Percentiles rank a stretch among this genome's conserved stretches.
Conservation (phyloP, 2,329 filamentous ascomycete species). For the Cercospora canescens region DNA sequence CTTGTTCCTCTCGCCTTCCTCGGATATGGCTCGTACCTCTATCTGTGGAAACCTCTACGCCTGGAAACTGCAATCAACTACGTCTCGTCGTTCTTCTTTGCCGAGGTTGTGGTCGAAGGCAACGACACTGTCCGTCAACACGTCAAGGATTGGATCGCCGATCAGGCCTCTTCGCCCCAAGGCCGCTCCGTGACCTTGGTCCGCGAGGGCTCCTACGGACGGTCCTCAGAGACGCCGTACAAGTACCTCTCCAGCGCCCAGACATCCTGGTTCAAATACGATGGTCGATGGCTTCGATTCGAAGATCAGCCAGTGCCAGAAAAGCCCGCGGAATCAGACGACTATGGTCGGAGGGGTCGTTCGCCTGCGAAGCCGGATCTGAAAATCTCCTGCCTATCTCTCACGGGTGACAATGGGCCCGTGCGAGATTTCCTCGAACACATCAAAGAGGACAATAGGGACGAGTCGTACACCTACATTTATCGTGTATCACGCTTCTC, state of each 20-base stretch:
- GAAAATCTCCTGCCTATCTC: slow-evolving; percentile 23
- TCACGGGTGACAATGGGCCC: slow-evolving; percentile 31
- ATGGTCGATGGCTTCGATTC: slow-evolving; percentile 3
- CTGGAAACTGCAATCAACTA: slow-evolving; percentile 11
- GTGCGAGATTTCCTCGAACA: slow-evolving; percentile 46
- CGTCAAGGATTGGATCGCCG: slow-evolving; percentile 42
- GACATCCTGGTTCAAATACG: slow-evolving; percentile 6
- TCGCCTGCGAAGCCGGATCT: slow-evolving; percentile 5
- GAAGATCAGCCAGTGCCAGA: not conserved
- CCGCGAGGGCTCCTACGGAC: not conserved
- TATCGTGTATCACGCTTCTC: slow-evolving; percentile 13
- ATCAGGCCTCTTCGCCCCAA: not conserved
- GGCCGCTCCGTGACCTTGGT: not conserved
- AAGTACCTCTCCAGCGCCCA: slow-evolving; percentile 4
- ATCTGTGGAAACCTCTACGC: slow-evolving; percentile 9
- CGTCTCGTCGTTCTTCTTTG: slow-evolving; percentile 40
- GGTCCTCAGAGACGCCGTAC: not conserved
- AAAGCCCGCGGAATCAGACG: not conserved
- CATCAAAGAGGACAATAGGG: slow-evolving; percentile 42
- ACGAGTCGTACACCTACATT: slow-evolving; percentile 24
- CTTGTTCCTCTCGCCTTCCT: slow-evolving; percentile 14
- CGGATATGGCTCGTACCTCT: slow-evolving; percentile 13
- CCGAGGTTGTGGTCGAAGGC: slow-evolving; percentile 31
- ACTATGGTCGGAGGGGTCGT: not conserved
- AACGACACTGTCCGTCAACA: slow-evolving; percentile 41